Percentiles rank a stretch among this genome's conserved stretches.
phyloP scores from a whole-genome alignment of 2,329 filamentous ascomycete genomes.

The Intubia oerlemansii region DNA sequence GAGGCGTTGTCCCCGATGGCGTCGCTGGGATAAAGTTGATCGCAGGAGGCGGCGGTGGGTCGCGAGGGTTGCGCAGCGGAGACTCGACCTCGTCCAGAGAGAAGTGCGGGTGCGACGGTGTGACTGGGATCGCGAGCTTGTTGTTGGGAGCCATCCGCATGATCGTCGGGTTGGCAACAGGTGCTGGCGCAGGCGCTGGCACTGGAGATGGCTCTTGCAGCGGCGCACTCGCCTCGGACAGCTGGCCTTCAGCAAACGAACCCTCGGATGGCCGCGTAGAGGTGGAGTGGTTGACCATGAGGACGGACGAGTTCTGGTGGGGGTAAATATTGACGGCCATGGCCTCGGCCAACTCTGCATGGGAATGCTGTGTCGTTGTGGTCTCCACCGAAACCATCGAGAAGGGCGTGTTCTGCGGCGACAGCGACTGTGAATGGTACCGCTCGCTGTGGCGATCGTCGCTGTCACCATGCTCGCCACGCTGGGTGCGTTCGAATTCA shows the following conservation, averaged over 20 bases:
- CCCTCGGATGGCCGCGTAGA: slow-evolving; percentile 25
- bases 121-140: slow-evolving; percentile 17
- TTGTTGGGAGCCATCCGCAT: slow-evolving; percentile 16
- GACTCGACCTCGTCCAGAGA: slow-evolving; percentile 35
- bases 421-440: slow-evolving; percentile 28
- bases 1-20: slow-evolving; percentile 35
- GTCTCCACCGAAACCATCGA: slow-evolving; percentile 40
- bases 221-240: slow-evolving; percentile 2
- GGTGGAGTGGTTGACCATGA: slow-evolving; percentile 32
- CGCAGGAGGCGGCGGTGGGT: slow-evolving; percentile 29
- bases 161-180: slow-evolving; percentile 1
- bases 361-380: slow-evolving; percentile 25
- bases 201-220: slow-evolving; percentile 1
- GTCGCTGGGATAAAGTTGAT: slow-evolving; percentile 43
- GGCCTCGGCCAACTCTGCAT: slow-evolving; percentile 39
- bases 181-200: slow-evolving; percentile 9
- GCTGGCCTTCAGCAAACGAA: too few species aligned
- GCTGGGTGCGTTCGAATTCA: too few species aligned
- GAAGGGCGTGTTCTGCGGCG: slow-evolving; percentile 39
- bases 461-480: too few species aligned
- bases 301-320: slow-evolving; percentile 41
- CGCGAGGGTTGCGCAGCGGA: slow-evolving; percentile 37
- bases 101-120: slow-evolving; percentile 28
- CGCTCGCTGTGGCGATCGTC: slow-evolving; percentile 32
- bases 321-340: slow-evolving; percentile 38